Evolutionary conservation across 1,284 basidiomycete species (phyloP).

Genomic region (Naganishia sp.): DNA sequence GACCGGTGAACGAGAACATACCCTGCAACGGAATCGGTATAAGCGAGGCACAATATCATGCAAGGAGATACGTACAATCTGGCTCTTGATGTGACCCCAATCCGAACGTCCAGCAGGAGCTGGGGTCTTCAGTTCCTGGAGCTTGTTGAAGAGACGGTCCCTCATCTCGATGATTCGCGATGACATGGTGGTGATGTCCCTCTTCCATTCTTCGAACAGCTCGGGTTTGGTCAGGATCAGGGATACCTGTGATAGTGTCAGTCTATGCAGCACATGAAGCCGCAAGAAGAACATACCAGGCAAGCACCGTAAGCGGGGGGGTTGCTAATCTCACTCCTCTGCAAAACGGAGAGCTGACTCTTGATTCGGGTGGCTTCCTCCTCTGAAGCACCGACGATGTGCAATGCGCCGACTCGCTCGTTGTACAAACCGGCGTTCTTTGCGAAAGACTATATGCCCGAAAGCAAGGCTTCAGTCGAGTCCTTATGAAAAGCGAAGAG

Average conservation of each 20-base stretch:
- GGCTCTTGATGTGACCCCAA: slow-evolving; percentile 85
- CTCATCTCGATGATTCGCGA: slow-evolving; percentile 96
- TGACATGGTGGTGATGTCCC: slow-evolving; percentile 92
- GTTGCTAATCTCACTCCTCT: slow-evolving; percentile 90
- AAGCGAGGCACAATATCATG: slow-evolving; percentile 3
- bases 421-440: slow-evolving; percentile 95
- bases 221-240: slow-evolving; percentile 64
- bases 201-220: slow-evolving; percentile 79
- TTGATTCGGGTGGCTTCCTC: slow-evolving; percentile 71
- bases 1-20: slow-evolving; percentile 63
- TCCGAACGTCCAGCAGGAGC: slow-evolving; percentile 50
- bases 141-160: slow-evolving; percentile 73
- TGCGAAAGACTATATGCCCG: slow-evolving; percentile 61
- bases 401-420: slow-evolving; percentile 82
- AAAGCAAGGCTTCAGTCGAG: not conserved
- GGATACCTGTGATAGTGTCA: not conserved
- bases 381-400: slow-evolving; percentile 65
- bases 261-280: slow-evolving; percentile 64
- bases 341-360: slow-evolving; percentile 76
- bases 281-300: slow-evolving; percentile 79
- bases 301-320: slow-evolving; percentile 87
- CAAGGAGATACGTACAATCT: slow-evolving; percentile 64
- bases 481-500: no score
- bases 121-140: slow-evolving; percentile 78
- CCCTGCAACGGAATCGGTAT: slow-evolving; percentile 25